Evolutionary conservation across 1,284 basidiomycete species (phyloP).

Genomic region (Microbotryomycetes sp.): DNA sequence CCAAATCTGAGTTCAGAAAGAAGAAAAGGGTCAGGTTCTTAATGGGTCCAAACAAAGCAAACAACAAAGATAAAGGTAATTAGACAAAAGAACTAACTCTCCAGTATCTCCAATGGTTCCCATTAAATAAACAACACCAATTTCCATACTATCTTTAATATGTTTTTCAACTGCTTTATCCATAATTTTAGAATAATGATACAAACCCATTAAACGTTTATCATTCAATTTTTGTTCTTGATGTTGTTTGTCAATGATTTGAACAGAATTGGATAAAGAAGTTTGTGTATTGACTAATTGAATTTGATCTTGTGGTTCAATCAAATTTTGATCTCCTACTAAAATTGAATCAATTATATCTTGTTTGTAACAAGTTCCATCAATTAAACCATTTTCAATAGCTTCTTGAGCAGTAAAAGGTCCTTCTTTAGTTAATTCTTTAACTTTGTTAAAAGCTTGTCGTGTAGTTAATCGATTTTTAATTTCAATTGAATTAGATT

Average conservation of each 20-base stretch:
- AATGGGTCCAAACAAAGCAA: neutral
- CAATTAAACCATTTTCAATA: slow-evolving; percentile 40
- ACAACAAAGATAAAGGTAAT: neutral
- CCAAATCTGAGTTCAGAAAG: slow-evolving; percentile 32
- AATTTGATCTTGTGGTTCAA: slow-evolving; percentile 37
- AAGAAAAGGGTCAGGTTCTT: neutral
- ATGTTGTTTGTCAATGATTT: too few species aligned
- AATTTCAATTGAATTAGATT: too few species aligned
- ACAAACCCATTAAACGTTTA: slow-evolving; percentile 34
- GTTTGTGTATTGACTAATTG: slow-evolving; percentile 31
- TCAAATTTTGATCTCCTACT: slow-evolving; percentile 32
- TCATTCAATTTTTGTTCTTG: slow-evolving; percentile 6
- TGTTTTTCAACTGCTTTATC: slow-evolving; percentile 31
- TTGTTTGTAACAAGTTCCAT: slow-evolving; percentile 41
- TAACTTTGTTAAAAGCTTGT: slow-evolving; percentile 37
- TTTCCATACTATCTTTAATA: slow-evolving; percentile 39
- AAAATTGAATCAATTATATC: slow-evolving; percentile 39
- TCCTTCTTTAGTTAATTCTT: slow-evolving; percentile 40
- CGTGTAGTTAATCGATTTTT: too few species aligned
- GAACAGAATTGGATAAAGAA: slow-evolving; percentile 8
- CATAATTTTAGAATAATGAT: slow-evolving; percentile 38
- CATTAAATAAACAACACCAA: slow-evolving; percentile 45
- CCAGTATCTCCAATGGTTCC: slow-evolving; percentile 41
- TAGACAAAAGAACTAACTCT: slow-evolving; percentile 11
- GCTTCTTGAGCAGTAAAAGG: slow-evolving; percentile 44